Percentiles rank a stretch among this genome's conserved stretches.
These are phyloP conservation scores for Prunus kanzakura DNA, from an alignment of 306 rosid species.

Conservation along the genomic window DNA sequence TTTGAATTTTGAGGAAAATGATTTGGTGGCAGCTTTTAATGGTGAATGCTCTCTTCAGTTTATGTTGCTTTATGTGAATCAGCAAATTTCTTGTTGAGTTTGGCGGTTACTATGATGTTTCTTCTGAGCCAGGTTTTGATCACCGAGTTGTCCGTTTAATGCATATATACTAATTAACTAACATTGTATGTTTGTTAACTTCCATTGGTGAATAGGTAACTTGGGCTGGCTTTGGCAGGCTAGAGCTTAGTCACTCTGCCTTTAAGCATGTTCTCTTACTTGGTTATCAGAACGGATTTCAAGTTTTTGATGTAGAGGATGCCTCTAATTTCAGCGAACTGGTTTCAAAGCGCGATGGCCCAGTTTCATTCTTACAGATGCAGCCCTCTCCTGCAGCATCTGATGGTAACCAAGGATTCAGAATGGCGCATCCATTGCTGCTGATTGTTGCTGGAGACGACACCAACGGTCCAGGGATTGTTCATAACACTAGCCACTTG, in stretches of 20 bases:
- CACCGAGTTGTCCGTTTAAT: background rate
- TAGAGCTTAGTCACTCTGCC: slow-evolving; percentile 57
- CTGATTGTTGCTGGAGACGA: slow-evolving; percentile 80
- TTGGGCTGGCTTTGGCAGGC: slow-evolving; percentile 87
- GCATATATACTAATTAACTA: background rate
- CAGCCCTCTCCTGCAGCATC: slow-evolving; percentile 62
- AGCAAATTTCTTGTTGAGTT: background rate
- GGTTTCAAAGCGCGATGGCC: slow-evolving; percentile 80
- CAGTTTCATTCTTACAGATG: slow-evolving; percentile 82
- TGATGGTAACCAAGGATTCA: slow-evolving; percentile 55
- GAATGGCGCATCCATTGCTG: slow-evolving; percentile 62
- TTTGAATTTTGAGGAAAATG: background rate
- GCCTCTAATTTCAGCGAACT: slow-evolving; percentile 70
- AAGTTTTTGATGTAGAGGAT: slow-evolving; percentile 81
- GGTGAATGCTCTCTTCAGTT: background rate
- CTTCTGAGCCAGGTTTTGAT: background rate
- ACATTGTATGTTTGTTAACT: background rate
- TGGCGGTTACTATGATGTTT: background rate
- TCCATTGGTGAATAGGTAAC: slow-evolving; percentile 55
- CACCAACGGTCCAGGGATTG: slow-evolving; percentile 13
- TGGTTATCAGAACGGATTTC: slow-evolving; percentile 89
- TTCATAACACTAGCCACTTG: slow-evolving; percentile 33
- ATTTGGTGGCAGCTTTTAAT: background rate
- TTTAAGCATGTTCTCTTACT: slow-evolving; percentile 61
- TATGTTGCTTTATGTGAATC: background rate